Evolutionary conservation across 305 asterid genomes (phyloP), one percentile per base, ranked within the genome.

Genomic region (Coffea humblotiana): DNA sequence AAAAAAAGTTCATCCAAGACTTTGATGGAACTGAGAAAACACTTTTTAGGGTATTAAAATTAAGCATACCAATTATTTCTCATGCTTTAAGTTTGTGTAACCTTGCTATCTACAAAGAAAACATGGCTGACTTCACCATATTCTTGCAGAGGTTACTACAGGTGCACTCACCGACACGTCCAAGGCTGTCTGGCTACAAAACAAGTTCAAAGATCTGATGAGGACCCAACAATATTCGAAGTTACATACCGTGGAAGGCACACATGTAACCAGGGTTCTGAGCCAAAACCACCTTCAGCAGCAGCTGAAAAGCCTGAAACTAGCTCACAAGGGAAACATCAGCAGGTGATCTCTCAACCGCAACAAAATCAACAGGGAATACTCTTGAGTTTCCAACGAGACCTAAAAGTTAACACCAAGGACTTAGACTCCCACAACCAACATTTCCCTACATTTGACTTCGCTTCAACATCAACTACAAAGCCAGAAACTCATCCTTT

Each of bases 141-240:
- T 56, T 47, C 43, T 68, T 89, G 86, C 93, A 93, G 97, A 77
- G 92, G 93, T 47, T 93, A 91, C 75, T 93, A 91, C 75, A 87
- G 97, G 77, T 93, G 98, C 88, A 88, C 91, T 4, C 77, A 85
- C 54, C 85, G 90, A 85, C 83, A 84, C 73, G 84, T 52, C 51
- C 90, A 90, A 68, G 95, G 94, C 23, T 93, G 98, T 74, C 79
- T 85, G 85, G 98, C 98, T 1, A 88, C 89, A 35, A 93, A 92
- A 72, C 92, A 93, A 82, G 97, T 93, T 61, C 97, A 93, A 79
- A 89, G 84, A 79, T 88, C 91, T 71, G 89, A 90, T 5, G 90
- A 88, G 7, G 93, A 93, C 79, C 91, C 95, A 21, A 88, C 85
- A 29, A 77, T 76, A 19, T 86, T 85, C 29, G 87, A 90, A 71